Conservation (phyloP, 768 basidiomycete genomes). For the Lentinula guzmanii region DNA sequence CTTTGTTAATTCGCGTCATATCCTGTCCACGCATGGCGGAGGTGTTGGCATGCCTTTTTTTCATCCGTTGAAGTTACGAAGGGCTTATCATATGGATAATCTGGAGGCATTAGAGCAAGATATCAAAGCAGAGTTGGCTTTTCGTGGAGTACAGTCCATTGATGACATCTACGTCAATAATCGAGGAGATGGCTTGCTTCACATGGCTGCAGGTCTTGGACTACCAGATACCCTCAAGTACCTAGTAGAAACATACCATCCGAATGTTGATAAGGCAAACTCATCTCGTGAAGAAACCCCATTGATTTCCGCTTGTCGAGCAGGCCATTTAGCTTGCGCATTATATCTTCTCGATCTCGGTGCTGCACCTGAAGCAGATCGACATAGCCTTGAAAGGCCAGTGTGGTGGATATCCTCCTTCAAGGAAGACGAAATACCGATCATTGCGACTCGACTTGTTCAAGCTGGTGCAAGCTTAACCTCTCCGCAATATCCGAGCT, state of each 20-base stretch:
- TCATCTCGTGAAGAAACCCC: slow-evolving; percentile 4
- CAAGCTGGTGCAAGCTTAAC: not conserved
- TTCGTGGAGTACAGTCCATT: slow-evolving; percentile 6
- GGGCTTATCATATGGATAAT: not conserved
- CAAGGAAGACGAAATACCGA: not conserved
- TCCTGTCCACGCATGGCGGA: not conserved
- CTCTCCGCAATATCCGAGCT: not conserved
- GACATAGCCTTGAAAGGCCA: not conserved
- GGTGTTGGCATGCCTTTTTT: slow-evolving; percentile 10
- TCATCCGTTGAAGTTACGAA: not conserved
- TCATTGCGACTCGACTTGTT: not conserved
- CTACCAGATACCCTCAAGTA: not conserved
- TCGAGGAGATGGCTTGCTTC: slow-evolving; percentile 9
- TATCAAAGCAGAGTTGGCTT: slow-evolving; percentile 3
- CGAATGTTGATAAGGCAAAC: slow-evolving; percentile 5
- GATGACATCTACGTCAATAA: slow-evolving; percentile 9
- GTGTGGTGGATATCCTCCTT: slow-evolving; percentile 9
- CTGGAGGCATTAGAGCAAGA: not conserved
- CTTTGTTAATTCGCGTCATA: not conserved
- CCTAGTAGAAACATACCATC: slow-evolving; percentile 4
- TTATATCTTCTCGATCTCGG: slow-evolving; percentile 8
- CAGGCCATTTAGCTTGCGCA: slow-evolving; percentile 6
- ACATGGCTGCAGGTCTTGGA: slow-evolving; percentile 7
- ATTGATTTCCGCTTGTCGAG: slow-evolving; percentile 6
- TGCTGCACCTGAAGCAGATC: slow-evolving; percentile 5